phyloP scores from a whole-genome alignment of 1,284 basidiomycete genomes.

The Cerioporus squamosus region DNA sequence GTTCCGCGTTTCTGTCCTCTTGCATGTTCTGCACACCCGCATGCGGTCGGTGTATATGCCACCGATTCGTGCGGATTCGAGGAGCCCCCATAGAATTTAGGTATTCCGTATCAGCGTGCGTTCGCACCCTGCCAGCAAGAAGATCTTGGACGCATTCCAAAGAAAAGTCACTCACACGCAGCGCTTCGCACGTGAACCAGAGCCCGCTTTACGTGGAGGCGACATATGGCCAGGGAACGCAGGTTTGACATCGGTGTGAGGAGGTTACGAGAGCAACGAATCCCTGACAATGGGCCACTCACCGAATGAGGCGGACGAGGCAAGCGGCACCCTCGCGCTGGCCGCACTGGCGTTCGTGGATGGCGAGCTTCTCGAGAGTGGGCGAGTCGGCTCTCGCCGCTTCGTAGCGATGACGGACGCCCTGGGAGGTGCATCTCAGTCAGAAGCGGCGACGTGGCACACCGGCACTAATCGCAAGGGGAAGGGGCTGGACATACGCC shows the following conservation, averaged over 20 bases:
- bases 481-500: constrained; percentile 49
- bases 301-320: constrained; percentile 85
- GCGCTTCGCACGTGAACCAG: constrained; percentile 81
- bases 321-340: constrained; percentile 56
- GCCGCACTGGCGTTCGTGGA: constrained; percentile 59
- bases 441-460: background rate
- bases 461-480: constrained; percentile 11
- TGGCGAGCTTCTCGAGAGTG: constrained; percentile 84
- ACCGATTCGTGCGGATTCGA: background rate
- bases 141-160: constrained; percentile 5
- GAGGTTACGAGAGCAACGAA: constrained; percentile 31
- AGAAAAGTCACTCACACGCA: constrained; percentile 47
- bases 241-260: constrained; percentile 22
- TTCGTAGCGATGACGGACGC: constrained; percentile 77
- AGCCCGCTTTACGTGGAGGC: constrained; percentile 64
- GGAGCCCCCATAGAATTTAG: constrained; percentile 1
- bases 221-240: constrained; percentile 42
- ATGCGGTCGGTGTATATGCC: background rate
- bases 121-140: constrained; percentile 1
- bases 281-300: constrained; percentile 37
- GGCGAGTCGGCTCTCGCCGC: constrained; percentile 55
- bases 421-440: constrained; percentile 50
- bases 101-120: constrained; percentile 5
- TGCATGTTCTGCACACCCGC: constrained; percentile 55
- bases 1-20: constrained; percentile 69